A percentile compares a stretch with the other conserved stretches of the same genome.
phyloP scores from a whole-genome alignment of 805 yeast genomes.

The Hanseniaspora valbyensis region DNA sequence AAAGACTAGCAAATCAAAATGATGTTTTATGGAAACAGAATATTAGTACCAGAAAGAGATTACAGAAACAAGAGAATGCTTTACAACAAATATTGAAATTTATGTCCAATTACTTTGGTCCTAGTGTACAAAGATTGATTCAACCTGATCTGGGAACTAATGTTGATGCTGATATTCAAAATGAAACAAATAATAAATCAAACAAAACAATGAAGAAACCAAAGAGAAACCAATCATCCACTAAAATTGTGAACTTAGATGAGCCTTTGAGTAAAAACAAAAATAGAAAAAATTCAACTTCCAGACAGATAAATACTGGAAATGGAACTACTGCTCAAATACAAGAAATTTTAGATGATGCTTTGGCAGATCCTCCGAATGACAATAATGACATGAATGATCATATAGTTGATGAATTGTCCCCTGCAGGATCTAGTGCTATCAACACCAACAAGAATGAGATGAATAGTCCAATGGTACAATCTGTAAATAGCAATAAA shows the following conservation, averaged over 20 bases:
- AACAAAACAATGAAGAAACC: background rate
- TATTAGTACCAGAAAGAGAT: slow-evolving; percentile 68
- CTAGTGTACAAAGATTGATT: slow-evolving; percentile 12
- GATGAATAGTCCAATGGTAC: slow-evolving; percentile 10
- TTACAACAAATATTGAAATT: slow-evolving; percentile 79
- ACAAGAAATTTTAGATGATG: slow-evolving; percentile 15
- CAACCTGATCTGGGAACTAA: slow-evolving; percentile 5
- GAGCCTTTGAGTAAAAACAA: background rate
- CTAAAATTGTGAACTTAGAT: background rate
- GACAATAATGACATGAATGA: background rate
- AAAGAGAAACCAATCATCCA: background rate
- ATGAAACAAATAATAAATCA: background rate
- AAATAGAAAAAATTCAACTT: slow-evolving; percentile 5
- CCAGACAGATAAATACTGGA: slow-evolving; percentile 1
- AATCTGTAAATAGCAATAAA: slow-evolving; percentile 11
- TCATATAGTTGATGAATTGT: slow-evolving; percentile 11
- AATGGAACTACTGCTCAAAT: slow-evolving; percentile 11
- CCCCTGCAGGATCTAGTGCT: background rate
- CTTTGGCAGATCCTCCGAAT: background rate
- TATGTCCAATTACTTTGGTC: slow-evolving; percentile 44
- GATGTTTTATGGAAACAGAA: slow-evolving; percentile 87
- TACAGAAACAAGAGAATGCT: slow-evolving; percentile 76
- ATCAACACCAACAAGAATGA: background rate
- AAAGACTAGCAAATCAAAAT: slow-evolving; percentile 76
- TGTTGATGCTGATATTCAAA: background rate